Evolutionary conservation across 2,329 filamentous ascomycete species (phyloP), one percentile per base, ranked within the genome.

Genomic region (Coniochaeta pulveracea): DNA sequence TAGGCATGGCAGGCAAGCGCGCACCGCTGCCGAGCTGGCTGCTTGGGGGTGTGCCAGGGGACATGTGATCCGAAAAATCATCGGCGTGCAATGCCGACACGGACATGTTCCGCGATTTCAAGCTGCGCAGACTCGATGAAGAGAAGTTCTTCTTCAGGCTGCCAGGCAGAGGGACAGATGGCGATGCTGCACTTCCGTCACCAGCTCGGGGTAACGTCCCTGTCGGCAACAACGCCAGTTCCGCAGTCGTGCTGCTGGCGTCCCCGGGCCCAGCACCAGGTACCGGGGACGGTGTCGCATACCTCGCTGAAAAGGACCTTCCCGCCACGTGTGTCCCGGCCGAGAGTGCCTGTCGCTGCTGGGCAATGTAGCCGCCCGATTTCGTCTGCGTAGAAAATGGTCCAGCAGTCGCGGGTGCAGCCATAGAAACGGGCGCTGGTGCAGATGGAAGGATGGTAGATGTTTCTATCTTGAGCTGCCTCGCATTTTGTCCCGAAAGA

Each of bases 401-500:
- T 2, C 37, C 42, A 7, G 43, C 42, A 7, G 47, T 48, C 4
- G 41, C 39, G 5, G 39, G 39, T 10, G 40, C 35, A 4, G 49
- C 47, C 14, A 43, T 46, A 15, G 42, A n/a, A n/a, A n/a, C n/a
- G n/a, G 50, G 26, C 40, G 38, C 43, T n/a, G 58, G 38, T 40
- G 55, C n/a, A n/a, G n/a, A n/a, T n/a, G n/a, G n/a, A n/a, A n/a
- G n/a, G n/a, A n/a, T n/a, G n/a, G n/a, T 56, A 7, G 52, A 45
- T 0, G 86, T 95, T 54, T 95, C 85, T 36, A 96, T 95, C 58
- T 86, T 93, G 33, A 96, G 63, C 47, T 88, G 82, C 51, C 83
- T 88, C 10, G 72, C 62, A 46, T 84, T 85, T 45, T 85, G 79
- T 6, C 81, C 83, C 4, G 88, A 94, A 19, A 93, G 60, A 40